A percentile compares a stretch with the other conserved stretches of the same genome.
These are phyloP conservation scores for Paragyromitra xinjiangensis DNA, from an alignment of 495 filamentous ascomycete genomes.

Conservation along the genomic window DNA sequence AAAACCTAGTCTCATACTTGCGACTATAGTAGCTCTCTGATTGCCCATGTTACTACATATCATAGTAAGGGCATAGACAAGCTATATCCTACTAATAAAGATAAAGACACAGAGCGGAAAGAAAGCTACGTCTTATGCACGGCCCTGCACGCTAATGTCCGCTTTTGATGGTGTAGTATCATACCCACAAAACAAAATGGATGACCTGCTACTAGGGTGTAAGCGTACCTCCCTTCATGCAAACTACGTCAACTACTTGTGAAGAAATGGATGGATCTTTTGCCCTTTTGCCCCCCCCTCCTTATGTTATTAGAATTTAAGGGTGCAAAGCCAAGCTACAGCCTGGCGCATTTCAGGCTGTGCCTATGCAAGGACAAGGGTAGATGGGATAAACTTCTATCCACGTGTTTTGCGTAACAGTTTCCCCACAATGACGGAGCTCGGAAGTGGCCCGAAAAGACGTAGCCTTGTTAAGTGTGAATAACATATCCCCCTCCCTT, in stretches of 20 bases:
- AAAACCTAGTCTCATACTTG: neutral
- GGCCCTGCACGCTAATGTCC: neutral
- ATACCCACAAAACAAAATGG: neutral
- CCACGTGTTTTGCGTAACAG: neutral
- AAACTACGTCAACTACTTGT: neutral
- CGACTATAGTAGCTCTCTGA: neutral
- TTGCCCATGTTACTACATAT: neutral
- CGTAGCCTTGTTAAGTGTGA: neutral
- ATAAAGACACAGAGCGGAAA: neutral
- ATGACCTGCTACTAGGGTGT: neutral
- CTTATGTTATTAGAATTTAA: neutral
- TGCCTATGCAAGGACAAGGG: neutral
- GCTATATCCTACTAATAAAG: neutral
- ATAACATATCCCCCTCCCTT: neutral
- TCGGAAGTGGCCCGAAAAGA: neutral
- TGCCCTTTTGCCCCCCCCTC: neutral
- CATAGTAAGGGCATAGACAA: neutral
- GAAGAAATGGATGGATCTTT: neutral
- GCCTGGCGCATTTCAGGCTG: neutral
- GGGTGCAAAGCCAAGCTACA: neutral
- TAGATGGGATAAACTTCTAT: neutral
- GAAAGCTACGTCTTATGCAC: neutral
- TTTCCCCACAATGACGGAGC: conserved; percentile 1
- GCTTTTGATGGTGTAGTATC: neutral
- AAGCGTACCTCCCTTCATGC: neutral